Evolutionary conservation across 2,329 filamentous ascomycete genomes (phyloP).

Genomic region (Orbilia blumenaviensis): DNA sequence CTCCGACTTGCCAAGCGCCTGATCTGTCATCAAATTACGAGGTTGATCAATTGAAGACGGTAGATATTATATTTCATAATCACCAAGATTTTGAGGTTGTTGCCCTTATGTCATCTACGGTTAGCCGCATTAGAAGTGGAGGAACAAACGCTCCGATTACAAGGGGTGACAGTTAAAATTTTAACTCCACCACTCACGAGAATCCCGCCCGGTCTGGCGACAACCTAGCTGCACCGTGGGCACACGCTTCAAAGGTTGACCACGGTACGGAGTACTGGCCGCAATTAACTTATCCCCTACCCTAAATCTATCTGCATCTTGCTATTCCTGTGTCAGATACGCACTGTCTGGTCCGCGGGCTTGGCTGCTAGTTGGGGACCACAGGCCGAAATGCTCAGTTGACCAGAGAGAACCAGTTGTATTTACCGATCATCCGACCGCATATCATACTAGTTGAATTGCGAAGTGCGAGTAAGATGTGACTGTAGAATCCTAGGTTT

Average conservation of each 20-base stretch:
- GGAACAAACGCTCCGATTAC: slow-evolving; percentile 30
- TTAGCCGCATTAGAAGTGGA: neutral
- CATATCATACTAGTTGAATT: neutral
- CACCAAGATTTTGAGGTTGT: slow-evolving; percentile 1
- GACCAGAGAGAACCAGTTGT: neutral
- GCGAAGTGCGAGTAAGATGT: slow-evolving; percentile 41
- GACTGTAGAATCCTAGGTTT: neutral
- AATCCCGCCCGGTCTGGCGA: neutral
- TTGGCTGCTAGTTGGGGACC: slow-evolving; percentile 21
- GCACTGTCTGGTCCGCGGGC: slow-evolving; percentile 24
- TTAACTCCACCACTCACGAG: slow-evolving; percentile 19
- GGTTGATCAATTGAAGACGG: slow-evolving; percentile 7
- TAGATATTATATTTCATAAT: slow-evolving; percentile 40
- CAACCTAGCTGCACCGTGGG: neutral
- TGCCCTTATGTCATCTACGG: slow-evolving; percentile 30
- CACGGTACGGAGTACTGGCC: neutral
- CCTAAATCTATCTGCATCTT: neutral
- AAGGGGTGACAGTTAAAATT: neutral
- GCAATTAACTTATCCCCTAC: slow-evolving; percentile 11
- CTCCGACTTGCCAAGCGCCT: slow-evolving; percentile 15
- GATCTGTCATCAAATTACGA: neutral
- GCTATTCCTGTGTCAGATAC: slow-evolving; percentile 38
- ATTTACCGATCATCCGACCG: neutral
- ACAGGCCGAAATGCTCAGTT: neutral
- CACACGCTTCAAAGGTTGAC: neutral